These are phyloP conservation scores for Solanum aculeatissimum DNA, from an alignment of 305 asterid genomes.

Conservation along the genomic window DNA sequence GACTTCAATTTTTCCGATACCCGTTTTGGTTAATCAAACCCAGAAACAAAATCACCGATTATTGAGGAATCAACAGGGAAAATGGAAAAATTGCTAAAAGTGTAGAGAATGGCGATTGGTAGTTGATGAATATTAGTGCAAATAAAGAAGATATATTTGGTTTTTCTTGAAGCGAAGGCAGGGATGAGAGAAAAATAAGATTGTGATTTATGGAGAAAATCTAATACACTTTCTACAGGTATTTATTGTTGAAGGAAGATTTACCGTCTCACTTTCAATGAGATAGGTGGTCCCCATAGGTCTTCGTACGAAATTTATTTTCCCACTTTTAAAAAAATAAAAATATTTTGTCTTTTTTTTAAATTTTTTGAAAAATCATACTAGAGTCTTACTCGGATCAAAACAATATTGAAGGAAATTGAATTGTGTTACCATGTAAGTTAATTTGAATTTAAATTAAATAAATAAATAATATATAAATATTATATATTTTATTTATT, in stretches of 20 bases:
- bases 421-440: too few species aligned
- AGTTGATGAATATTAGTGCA: neutral
- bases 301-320: neutral
- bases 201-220: neutral
- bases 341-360: too few species aligned
- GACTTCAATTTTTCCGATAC: neutral
- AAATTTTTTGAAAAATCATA: too few species aligned
- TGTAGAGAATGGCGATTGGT: neutral
- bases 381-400: too few species aligned
- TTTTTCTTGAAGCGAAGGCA: neutral
- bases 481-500: too few species aligned
- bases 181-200: neutral
- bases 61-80: neutral
- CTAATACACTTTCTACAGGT: neutral
- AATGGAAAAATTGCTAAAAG: neutral
- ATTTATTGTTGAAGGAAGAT: neutral
- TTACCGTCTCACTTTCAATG: neutral
- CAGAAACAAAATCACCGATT: neutral
- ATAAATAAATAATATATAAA: too few species aligned
- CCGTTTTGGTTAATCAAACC: neutral
- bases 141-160: neutral
- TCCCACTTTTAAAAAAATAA: too few species aligned
- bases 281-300: neutral
- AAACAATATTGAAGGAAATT: too few species aligned
- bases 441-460: too few species aligned